Evolutionary conservation across 192 early-diverging fungal species (phyloP), one percentile per base, ranked within the genome.

Genomic region (Podila verticillata): DNA sequence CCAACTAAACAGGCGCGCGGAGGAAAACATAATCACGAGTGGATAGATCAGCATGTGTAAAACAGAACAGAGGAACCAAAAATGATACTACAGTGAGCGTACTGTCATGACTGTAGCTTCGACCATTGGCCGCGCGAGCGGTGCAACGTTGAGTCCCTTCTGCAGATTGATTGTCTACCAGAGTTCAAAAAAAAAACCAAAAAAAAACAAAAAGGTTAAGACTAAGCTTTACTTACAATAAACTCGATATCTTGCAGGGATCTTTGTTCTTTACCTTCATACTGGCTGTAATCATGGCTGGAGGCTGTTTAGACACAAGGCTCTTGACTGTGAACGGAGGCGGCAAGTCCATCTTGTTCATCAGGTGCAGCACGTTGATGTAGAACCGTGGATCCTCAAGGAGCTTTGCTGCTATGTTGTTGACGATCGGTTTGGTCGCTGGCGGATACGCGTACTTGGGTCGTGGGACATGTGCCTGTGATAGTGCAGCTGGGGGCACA

Each of bases 261-360:
- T 15, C 0, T 7, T 44, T 44, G 39, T 44, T 44, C 4, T 44
- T 39, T 26, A 54, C 51, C 51, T 24, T 54, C 51, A 54, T 54
- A 7, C 20, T 26, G 6, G 9, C 51, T 26, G 51, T 24, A 17
- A 26, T 9, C 20, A 54, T 26, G 51, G 51, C 22, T 24, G 51
- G 44, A 15, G 44, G 51, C 5, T 44, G 39, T 12, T 44, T 0
- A 26, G 51, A 1, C 22, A n/a, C 51, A 54, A 59, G 51, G 24
- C 22, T 54, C 51, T 54, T 54, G 51, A 54, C 51, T 2, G 51
- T 54, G 10, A 89, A 89, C 12, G 88, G 88, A 13, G 89, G 89
- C 4, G 88, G 82, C 20, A 91, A 61, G 57, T 91, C 89, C 84
- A 91, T 84, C 67, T 89, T 89, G 61, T 89, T 89, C 88, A 89